phyloP scores from a whole-genome alignment of 148 eudicot species.

The Chenopodium album region DNA sequence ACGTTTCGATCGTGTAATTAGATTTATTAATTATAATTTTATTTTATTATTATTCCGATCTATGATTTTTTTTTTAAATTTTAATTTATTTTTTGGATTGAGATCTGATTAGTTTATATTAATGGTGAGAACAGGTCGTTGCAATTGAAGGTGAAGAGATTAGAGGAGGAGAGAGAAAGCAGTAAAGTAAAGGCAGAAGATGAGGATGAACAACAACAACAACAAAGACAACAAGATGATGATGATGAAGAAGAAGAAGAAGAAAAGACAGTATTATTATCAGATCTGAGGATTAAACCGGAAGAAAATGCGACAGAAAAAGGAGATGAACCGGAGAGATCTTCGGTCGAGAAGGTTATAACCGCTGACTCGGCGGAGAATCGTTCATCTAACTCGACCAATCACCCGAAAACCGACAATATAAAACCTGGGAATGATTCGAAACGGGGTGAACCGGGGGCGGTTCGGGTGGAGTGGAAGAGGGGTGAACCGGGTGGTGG shows the following conservation, averaged over 20 bases:
- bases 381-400: constrained; percentile 43
- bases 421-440: constrained; percentile 3
- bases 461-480: background rate
- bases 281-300: constrained; percentile 37
- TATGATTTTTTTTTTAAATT: background rate
- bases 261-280: background rate
- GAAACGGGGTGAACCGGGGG: constrained; percentile 15
- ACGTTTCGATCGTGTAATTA: constrained; percentile 47
- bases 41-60: background rate
- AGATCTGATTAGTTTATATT: constrained; percentile 36
- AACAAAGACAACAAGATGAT: background rate
- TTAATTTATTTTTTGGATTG: constrained; percentile 7
- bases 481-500: constrained; percentile 6
- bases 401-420: constrained; percentile 12
- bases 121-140: constrained; percentile 32
- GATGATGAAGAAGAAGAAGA: constrained; percentile 8
- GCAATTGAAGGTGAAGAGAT: constrained; percentile 41
- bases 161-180: constrained; percentile 38
- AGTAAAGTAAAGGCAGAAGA: constrained; percentile 8
- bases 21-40: background rate
- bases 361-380: constrained; percentile 33
- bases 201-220: background rate
- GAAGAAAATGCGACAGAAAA: constrained; percentile 12
- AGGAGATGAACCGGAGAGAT: constrained; percentile 16
- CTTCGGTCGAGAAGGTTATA: constrained; percentile 20